Conservation (phyloP, 495 filamentous ascomycete species). For the Aspergillus ostianus region DNA sequence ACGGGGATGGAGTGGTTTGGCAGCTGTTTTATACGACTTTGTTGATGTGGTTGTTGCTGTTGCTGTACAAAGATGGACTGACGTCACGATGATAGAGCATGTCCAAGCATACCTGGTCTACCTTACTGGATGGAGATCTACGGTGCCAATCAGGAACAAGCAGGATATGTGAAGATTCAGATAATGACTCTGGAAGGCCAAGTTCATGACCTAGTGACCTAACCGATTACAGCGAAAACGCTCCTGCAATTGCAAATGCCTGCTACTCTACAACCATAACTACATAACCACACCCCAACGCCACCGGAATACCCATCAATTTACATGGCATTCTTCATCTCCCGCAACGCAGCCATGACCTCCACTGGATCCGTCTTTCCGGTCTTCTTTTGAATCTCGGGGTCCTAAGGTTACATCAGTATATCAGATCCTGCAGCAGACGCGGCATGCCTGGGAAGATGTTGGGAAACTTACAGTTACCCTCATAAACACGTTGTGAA, state of each 20-base stretch:
- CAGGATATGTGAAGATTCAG: not conserved
- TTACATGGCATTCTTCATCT: slow-evolving; percentile 83
- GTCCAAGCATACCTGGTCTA: too few relatives aligned
- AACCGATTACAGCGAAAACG: not conserved
- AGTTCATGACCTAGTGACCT: not conserved
- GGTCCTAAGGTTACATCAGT: slow-evolving; percentile 55
- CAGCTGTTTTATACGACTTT: not conserved
- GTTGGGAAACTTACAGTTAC: slow-evolving; percentile 60
- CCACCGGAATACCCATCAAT: slow-evolving; percentile 1
- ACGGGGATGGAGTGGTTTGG: not conserved
- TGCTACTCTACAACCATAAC: not conserved
- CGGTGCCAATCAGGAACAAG: not conserved
- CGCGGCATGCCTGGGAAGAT: too few relatives aligned
- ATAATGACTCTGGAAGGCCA: not conserved
- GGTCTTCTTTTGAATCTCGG: slow-evolving; percentile 77
- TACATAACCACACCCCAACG: not conserved
- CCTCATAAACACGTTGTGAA: slow-evolving; percentile 97
- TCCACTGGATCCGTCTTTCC: slow-evolving; percentile 79
- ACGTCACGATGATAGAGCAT: slow-evolving; percentile 25
- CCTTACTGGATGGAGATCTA: not conserved
- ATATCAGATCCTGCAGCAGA: not conserved
- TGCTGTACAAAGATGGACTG: slow-evolving; percentile 1
- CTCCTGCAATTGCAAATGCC: not conserved
- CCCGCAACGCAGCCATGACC: slow-evolving; percentile 81
- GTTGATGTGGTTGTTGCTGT: not conserved